Evolutionary conservation across 192 early-diverging fungal species (phyloP).

Genomic region (Helicostylum pulchrum): DNA sequence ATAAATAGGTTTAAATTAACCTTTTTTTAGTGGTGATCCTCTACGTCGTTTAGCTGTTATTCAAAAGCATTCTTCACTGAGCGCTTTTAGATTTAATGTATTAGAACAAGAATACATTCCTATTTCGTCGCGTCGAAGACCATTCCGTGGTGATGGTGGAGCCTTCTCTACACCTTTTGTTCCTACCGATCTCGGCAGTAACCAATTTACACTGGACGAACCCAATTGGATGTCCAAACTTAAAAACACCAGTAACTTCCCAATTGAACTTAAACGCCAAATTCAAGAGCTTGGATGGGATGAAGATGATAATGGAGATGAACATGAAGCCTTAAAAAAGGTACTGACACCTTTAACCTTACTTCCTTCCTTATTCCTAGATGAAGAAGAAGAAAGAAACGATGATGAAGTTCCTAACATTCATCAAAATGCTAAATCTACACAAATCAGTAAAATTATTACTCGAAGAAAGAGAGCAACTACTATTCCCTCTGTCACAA

Average conservation of each 20-base stretch:
- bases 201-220: conserved; percentile 51
- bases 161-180: conserved; percentile 50
- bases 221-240: conserved; percentile 48
- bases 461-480: conserved; percentile 24
- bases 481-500: conserved; percentile 42
- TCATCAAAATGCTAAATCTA: not conserved
- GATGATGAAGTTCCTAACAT: conserved; percentile 16
- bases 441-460: conserved; percentile 23
- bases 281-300: conserved; percentile 56
- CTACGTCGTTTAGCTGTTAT: conserved; percentile 36
- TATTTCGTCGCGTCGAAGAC: conserved; percentile 42
- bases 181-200: conserved; percentile 50
- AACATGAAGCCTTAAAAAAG: conserved; percentile 42
- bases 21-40: conserved; percentile 34
- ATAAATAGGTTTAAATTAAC: not conserved
- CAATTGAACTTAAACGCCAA: conserved; percentile 45
- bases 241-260: conserved; percentile 45
- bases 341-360: conserved; percentile 45
- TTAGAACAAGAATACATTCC: conserved; percentile 45
- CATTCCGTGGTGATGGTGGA: conserved; percentile 43
- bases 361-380: conserved; percentile 48
- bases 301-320: conserved; percentile 42
- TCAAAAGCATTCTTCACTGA: conserved; percentile 41
- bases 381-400: conserved; percentile 38
- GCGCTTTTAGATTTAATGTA: conserved; percentile 47